phyloP scores from a whole-genome alignment of 495 filamentous ascomycete species.

The Talaromyces trachyspermus region DNA sequence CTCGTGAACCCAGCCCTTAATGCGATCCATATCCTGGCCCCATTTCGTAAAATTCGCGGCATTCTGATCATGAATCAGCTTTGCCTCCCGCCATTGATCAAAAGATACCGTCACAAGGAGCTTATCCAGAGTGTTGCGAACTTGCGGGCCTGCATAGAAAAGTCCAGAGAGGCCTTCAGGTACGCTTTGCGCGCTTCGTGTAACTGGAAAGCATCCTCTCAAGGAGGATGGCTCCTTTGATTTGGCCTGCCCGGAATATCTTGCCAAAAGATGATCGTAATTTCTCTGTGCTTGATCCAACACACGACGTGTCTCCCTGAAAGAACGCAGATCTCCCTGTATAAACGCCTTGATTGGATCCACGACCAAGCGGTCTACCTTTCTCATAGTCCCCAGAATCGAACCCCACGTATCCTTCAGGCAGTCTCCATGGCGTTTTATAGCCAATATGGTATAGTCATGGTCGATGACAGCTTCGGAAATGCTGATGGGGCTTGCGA shows the following conservation, averaged over 20 bases:
- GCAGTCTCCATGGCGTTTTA: slow-evolving; percentile 76
- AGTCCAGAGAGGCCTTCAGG: slow-evolving; percentile 87
- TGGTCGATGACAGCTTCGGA: slow-evolving; percentile 82
- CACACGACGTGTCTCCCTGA: slow-evolving; percentile 66
- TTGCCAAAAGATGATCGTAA: slow-evolving; percentile 69
- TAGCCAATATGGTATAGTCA: slow-evolving; percentile 84
- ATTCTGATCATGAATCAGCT: slow-evolving; percentile 52
- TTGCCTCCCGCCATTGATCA: slow-evolving; percentile 83
- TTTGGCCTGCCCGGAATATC: slow-evolving; percentile 79
- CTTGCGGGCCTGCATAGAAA: slow-evolving; percentile 78
- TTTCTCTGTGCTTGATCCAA: slow-evolving; percentile 76
- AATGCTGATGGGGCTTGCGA: slow-evolving; percentile 60
- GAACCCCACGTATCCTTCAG: slow-evolving; percentile 78
- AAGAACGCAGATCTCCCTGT: slow-evolving; percentile 58
- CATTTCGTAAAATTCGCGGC: slow-evolving; percentile 52
- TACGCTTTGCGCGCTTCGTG: slow-evolving; percentile 91
- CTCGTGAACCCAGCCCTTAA: slow-evolving; percentile 84
- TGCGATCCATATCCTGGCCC: slow-evolving; percentile 74
- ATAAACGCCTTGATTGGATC: slow-evolving; percentile 79
- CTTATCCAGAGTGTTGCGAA: slow-evolving; percentile 73
- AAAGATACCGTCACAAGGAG: slow-evolving; percentile 76
- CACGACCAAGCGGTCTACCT: slow-evolving; percentile 64
- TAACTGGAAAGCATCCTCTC: slow-evolving; percentile 91
- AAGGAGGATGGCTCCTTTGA: slow-evolving; percentile 86
- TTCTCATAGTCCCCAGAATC: slow-evolving; percentile 61